Evolutionary conservation across 495 filamentous ascomycete species (phyloP).

Genomic region (Lasiosphaeris hirsuta): DNA sequence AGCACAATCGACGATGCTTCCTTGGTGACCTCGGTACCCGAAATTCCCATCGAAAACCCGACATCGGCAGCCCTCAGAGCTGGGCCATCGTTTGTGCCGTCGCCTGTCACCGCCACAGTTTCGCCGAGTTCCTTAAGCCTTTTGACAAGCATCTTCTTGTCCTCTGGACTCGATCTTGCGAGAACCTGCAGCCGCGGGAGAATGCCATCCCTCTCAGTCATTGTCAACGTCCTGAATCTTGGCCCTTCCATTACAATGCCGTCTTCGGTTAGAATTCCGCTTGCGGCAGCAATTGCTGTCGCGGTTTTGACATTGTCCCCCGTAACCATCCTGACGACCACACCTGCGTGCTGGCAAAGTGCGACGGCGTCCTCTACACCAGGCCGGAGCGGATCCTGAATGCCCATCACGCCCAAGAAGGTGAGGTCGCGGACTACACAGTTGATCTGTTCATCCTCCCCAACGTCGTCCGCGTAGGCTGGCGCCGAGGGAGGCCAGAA

Average conservation of each 20-base stretch:
- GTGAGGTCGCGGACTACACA: slow-evolving; percentile 66
- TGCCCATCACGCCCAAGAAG: slow-evolving; percentile 68
- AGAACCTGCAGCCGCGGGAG: slow-evolving; percentile 79
- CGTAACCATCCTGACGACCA: slow-evolving; percentile 87
- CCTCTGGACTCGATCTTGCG: slow-evolving; percentile 78
- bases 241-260: slow-evolving; percentile 83
- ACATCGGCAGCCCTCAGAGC: slow-evolving; percentile 85
- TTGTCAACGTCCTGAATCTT: slow-evolving; percentile 67
- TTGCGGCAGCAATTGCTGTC: slow-evolving; percentile 79
- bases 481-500: slow-evolving; percentile 67
- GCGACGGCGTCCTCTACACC: slow-evolving; percentile 77
- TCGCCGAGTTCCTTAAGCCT: slow-evolving; percentile 80
- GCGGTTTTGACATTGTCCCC: slow-evolving; percentile 84
- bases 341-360: slow-evolving; percentile 71
- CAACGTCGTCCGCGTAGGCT: slow-evolving; percentile 54
- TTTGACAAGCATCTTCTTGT: slow-evolving; percentile 78
- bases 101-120: slow-evolving; percentile 89
- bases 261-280: slow-evolving; percentile 74
- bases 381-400: slow-evolving; percentile 70
- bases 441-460: slow-evolving; percentile 59
- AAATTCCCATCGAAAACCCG: slow-evolving; percentile 88
- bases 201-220: slow-evolving; percentile 61
- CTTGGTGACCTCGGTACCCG: slow-evolving; percentile 88
- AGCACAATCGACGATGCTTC: slow-evolving; percentile 92
- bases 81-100: slow-evolving; percentile 89